Evolutionary conservation across 176 grass and related monocot genomes (phyloP).

Genomic region (Lolium multiflorum): DNA sequence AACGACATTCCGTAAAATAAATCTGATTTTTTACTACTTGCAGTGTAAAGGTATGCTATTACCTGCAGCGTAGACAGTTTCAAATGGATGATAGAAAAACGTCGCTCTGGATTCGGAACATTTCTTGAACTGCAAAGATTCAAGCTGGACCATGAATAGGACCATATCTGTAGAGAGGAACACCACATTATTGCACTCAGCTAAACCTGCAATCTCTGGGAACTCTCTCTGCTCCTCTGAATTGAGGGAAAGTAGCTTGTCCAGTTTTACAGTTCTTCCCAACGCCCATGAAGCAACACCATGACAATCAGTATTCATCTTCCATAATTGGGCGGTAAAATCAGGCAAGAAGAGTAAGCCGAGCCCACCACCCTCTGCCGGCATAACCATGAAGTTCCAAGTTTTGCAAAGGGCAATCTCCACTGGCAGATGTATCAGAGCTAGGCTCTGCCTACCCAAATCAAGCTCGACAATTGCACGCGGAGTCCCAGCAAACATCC

Average conservation of each 20-base stretch:
- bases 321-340: too few relatives aligned
- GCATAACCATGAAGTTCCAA: too few relatives aligned
- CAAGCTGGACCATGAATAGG: slow-evolving; percentile 17
- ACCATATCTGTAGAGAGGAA: neutral
- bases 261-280: too few relatives aligned
- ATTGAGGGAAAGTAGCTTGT: neutral
- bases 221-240: neutral
- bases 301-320: too few relatives aligned
- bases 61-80: neutral
- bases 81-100: neutral
- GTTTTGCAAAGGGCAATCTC: too few relatives aligned
- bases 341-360: neutral
- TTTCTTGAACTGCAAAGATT: neutral
- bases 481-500: too few relatives aligned
- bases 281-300: too few relatives aligned
- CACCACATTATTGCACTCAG: neutral
- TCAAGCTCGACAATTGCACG: too few relatives aligned
- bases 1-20: neutral
- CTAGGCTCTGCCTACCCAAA: too few relatives aligned
- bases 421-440: too few relatives aligned
- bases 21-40: neutral
- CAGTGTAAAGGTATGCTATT: neutral
- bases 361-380: too few relatives aligned
- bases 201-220: neutral
- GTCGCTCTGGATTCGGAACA: accelerated